Conservation (phyloP, 306 rosid species). For the Vicia sativa region DNA sequence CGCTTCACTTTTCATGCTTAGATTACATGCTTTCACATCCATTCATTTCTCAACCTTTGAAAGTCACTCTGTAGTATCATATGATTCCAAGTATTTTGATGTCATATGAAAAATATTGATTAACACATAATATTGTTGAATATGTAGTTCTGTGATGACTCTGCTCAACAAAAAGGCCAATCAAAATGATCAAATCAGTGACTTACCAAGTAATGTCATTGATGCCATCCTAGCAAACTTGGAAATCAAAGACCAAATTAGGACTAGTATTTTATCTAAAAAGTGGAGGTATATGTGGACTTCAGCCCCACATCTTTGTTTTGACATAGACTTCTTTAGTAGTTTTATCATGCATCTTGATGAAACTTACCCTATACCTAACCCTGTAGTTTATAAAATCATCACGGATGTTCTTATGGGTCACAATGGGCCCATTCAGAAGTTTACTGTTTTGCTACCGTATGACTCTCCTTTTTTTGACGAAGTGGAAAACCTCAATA, state of each 20-base stretch:
- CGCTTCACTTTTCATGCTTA: too few relatives aligned
- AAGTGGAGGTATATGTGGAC: slow-evolving; percentile 41
- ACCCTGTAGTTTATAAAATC: not conserved
- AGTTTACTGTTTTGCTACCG: slow-evolving; percentile 3
- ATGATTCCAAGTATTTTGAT: too few relatives aligned
- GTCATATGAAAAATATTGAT: not conserved
- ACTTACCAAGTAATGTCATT: slow-evolving; percentile 33
- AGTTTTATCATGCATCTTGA: not conserved
- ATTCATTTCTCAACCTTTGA: too few relatives aligned
- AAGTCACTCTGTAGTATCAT: too few relatives aligned
- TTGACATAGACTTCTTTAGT: not conserved
- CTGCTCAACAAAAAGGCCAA: not conserved
- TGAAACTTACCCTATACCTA: not conserved
- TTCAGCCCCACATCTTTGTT: not conserved
- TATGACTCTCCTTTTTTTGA: accelerated
- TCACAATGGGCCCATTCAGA: not conserved
- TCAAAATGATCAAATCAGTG: slow-evolving; percentile 25
- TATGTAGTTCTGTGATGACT: slow-evolving; percentile 1
- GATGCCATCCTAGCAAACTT: slow-evolving; percentile 3
- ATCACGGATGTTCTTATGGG: not conserved
- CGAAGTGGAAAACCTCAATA: not conserved
- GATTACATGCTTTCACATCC: too few relatives aligned
- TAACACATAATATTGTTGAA: not conserved
- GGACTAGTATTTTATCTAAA: slow-evolving; percentile 33
- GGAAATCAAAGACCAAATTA: not conserved